Percentiles rank a stretch among this genome's conserved stretches.
phyloP scores from a whole-genome alignment of 2,329 filamentous ascomycete species.

The Arachnomyces sp. region DNA sequence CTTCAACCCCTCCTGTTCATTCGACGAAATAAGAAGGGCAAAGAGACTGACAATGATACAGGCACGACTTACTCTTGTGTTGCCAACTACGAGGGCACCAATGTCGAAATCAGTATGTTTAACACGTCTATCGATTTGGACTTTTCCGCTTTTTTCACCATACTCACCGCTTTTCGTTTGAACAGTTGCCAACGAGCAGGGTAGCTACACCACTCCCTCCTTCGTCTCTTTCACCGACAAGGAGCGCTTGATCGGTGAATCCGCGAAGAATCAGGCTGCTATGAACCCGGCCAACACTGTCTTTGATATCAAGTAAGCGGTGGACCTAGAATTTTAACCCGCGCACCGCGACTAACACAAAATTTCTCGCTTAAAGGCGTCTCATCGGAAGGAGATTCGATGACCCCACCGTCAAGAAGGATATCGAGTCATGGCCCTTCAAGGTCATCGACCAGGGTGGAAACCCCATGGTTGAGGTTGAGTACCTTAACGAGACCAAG shows the following conservation, averaged over 20 bases:
- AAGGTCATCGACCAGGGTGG: constrained; percentile 87
- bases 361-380: constrained; percentile 54
- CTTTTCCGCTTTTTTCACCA: constrained; percentile 8
- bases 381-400: constrained; percentile 94
- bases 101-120: constrained; percentile 90
- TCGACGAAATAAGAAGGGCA: constrained; percentile 11
- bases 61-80: constrained; percentile 99
- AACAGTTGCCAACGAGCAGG: constrained; percentile 94
- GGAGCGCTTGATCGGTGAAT: constrained; percentile 98
- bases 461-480: constrained; percentile 85
- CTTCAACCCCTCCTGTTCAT: constrained; percentile 2
- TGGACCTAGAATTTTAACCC: no score
- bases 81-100: constrained; percentile 97
- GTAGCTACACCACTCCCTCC: constrained; percentile 95
- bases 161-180: constrained; percentile 15
- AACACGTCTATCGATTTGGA: not conserved
- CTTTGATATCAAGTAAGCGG: constrained; percentile 93
- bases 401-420: constrained; percentile 96
- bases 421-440: constrained; percentile 98
- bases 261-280: constrained; percentile 99
- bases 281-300: constrained; percentile 99
- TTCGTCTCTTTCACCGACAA: constrained; percentile 99
- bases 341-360: no score
- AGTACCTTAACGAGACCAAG: constrained; percentile 93
- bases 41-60: constrained; percentile 35